Base-by-base conservation (phyloP, 169 alveolate genomes). In the Fabrea salina region DNA sequence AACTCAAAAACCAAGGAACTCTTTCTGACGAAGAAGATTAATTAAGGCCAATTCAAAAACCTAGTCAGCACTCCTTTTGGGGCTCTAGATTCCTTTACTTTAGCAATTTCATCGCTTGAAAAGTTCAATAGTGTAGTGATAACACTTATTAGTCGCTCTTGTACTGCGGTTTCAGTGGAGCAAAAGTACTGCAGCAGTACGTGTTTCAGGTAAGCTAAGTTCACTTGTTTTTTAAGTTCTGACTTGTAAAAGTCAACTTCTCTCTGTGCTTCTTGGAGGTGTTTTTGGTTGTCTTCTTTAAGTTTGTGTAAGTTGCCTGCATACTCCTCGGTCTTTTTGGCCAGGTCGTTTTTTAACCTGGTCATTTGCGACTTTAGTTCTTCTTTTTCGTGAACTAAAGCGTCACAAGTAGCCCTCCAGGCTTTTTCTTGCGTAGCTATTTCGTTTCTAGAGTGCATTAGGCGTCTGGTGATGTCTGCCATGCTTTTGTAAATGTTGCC, bases 321-420 rank as follows among this genome's bases (percentile, higher is more conserved):
- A 56, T n/a, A 33, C 32, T 61, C 50, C 50, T 33, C 43, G 32
- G 8, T 11, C 49, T 30, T 61, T 8, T 35, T 61, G n/a, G 25
- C 16, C 43, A 33, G 32, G 32, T 61, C 74, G 8, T 13, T 27
- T 61, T 61, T 61, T 16, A 27, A 16, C 39, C 50, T 61, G 13
- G 27, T 11, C 22, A 61, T 25, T 13, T 33, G 74, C 11, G 13
- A 25, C 39, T 61, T 61, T n/a, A 61, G 8, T 33, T 61, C 74
- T 61, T 61, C 74, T 27, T 61, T 61, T 61, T 61, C 74, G 19
- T 33, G 22, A 16, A 61, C 19, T 61, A 61, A 61, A 5, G 53
- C 32, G 39, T 61, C 74, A 61, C 74, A 61, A 61, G 74, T 37
- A 13, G 22, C 50, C 3, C 74, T 61, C 74, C 74, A 61, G 1